Percentiles rank a stretch among this genome's conserved stretches.
Evolutionary conservation across 164 flowering plant genomes (phyloP).

Genomic region (Platanus orientalis): DNA sequence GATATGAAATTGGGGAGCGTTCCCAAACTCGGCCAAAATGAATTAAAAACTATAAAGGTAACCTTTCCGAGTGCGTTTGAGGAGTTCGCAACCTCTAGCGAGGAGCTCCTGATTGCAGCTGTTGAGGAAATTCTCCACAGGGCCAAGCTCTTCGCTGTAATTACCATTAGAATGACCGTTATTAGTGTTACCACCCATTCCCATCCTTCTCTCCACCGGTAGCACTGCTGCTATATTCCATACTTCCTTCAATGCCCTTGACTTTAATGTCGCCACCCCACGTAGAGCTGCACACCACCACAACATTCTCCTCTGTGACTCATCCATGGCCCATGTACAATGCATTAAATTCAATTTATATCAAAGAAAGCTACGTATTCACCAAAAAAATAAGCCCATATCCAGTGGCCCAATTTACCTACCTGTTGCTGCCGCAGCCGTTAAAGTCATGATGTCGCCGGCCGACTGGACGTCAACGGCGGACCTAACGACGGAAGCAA

Average conservation of each 20-base stretch:
- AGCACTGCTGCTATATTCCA: constrained; percentile 92
- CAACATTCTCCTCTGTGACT: neutral
- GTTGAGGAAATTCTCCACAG: constrained; percentile 78
- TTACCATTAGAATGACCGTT: constrained; percentile 45
- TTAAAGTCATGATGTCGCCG: constrained; percentile 86
- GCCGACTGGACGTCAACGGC: constrained; percentile 90
- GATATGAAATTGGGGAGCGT: too few relatives aligned
- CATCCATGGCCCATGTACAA: too few relatives aligned
- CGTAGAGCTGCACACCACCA: constrained; percentile 75
- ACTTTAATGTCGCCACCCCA: constrained; percentile 95
- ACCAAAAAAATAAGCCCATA: too few relatives aligned
- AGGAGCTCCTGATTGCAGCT: constrained; percentile 73
- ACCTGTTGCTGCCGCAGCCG: constrained; percentile 98
- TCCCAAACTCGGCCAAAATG: too few relatives aligned
- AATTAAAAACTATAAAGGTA: too few relatives aligned
- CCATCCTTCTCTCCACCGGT: constrained; percentile 73
- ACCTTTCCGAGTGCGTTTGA: constrained; percentile 94
- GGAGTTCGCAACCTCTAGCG: constrained; percentile 83
- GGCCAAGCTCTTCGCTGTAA: constrained; percentile 69
- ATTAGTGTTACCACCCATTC: constrained; percentile 22
- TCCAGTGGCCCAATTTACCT: neutral
- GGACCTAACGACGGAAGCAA: constrained; percentile 75
- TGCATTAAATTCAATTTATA: too few relatives aligned
- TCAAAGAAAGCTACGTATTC: too few relatives aligned
- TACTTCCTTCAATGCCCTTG: constrained; percentile 88